A percentile compares a stretch with the other conserved stretches of the same genome.
Conservation (phyloP, 352 stramenopile genomes). For the Phytopythium delawarense region DNA sequence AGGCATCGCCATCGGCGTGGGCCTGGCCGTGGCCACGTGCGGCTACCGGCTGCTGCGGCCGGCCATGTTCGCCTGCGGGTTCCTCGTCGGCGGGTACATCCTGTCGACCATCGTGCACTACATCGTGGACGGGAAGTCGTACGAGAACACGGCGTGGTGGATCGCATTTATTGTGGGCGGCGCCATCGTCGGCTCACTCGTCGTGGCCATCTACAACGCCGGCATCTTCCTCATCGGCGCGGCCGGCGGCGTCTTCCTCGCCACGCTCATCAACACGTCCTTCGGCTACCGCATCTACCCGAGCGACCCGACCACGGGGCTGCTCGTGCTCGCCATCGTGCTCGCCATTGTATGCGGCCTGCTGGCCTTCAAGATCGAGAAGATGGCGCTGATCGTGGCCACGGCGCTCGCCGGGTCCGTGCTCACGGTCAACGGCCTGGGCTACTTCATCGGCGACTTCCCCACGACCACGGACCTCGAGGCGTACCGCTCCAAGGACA, state of each 20-base stretch:
- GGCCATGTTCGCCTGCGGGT: slow-evolving; percentile 59
- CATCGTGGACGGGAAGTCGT: slow-evolving; percentile 37
- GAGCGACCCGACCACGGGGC: slow-evolving; percentile 30
- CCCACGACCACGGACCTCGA: slow-evolving; percentile 33
- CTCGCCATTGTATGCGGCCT: slow-evolving; percentile 38
- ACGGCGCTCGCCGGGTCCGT: slow-evolving; percentile 50
- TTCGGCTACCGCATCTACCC: slow-evolving; percentile 51
- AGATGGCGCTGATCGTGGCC: slow-evolving; percentile 43
- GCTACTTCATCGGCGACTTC: slow-evolving; percentile 61
- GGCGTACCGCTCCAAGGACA: slow-evolving; percentile 30
- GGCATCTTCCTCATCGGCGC: slow-evolving; percentile 55
- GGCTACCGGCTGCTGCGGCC: slow-evolving; percentile 52
- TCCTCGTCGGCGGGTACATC: slow-evolving; percentile 49
- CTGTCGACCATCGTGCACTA: slow-evolving; percentile 36
- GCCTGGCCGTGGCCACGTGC: slow-evolving; percentile 29
- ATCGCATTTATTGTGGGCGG: slow-evolving; percentile 48
- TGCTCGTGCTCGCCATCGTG: slow-evolving; percentile 40
- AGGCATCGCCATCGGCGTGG: slow-evolving; percentile 37
- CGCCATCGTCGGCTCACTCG: slow-evolving; percentile 37
- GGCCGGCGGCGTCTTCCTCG: slow-evolving; percentile 35
- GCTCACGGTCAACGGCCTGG: slow-evolving; percentile 41
- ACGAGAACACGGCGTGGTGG: slow-evolving; percentile 44
- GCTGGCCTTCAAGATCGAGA: slow-evolving; percentile 43
- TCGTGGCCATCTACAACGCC: slow-evolving; percentile 41
- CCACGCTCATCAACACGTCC: slow-evolving; percentile 39